Evolutionary conservation across 2,329 filamentous ascomycete genomes (phyloP), one percentile per base, ranked within the genome.

Genomic region (Sphaerulina populicola): DNA sequence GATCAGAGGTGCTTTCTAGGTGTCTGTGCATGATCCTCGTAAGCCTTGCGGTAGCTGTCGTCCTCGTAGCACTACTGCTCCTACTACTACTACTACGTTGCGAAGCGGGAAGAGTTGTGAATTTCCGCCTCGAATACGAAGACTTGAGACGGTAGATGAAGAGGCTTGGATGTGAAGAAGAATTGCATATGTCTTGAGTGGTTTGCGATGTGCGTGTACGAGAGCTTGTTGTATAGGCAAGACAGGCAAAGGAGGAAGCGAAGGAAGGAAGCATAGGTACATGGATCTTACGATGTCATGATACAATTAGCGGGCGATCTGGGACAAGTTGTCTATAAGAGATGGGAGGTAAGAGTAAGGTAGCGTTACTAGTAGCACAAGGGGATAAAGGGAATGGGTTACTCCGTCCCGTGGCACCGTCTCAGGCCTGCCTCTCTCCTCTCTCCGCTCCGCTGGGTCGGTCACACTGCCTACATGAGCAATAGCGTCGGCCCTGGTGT

Each of bases 1-100:
- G 76, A 94, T 98, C 54, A 54, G 68, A 36, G 67, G 67, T 4
- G 68, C 68, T 6, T 69, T 68, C 46, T 62, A 51, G 39, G 39
- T 41, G 39, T 12, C 18, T 23, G 21, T 23, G 6, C 37, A 39
- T 8, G 14, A 14, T 41, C 39, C 18, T 18, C 7, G 18, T 9
- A 11, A 9, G 37, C n/a, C 15, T 23, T 41, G 39, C 15, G 12
- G 12, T 9, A 41, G 15, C 39, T 41, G 39, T 27, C 39, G 27
- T 9, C 18, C 39, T 9, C 37, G 2, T 14, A 9, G 11, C 14
- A 9, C 4, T 23, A 12, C 39, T 18, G 18, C 18, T 18, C 18
- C 4, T 3, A 12, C 21, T 18, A 41, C 4, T 3, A 12, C 21
- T 18, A 41, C 5, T 2, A 41, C 12, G 39, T 23, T 18, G 15